Percentiles rank a stretch among this genome's conserved stretches.
Conservation (phyloP, 1,284 basidiomycete species). For the Malassezia cuniculi region DNA sequence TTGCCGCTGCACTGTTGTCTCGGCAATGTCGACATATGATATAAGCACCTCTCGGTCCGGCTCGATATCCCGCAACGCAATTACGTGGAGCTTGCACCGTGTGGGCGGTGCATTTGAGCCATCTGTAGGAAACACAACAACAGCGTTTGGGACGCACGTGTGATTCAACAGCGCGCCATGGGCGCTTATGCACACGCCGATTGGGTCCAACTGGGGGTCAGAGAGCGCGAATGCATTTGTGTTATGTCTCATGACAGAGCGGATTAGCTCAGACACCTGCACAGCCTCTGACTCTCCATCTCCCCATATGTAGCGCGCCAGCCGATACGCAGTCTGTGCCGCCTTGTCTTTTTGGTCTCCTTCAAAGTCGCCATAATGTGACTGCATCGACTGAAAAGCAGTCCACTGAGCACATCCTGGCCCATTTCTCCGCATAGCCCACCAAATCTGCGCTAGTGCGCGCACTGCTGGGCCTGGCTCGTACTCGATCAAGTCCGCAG, state of each 20-base stretch:
- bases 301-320: slow-evolving; percentile 48
- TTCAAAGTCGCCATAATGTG: neutral
- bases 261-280: slow-evolving; percentile 53
- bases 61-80: slow-evolving; percentile 41
- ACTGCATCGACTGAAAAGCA: slow-evolving; percentile 1
- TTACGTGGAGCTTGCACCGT: slow-evolving; percentile 51
- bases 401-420: neutral
- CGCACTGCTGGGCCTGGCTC: slow-evolving; percentile 10
- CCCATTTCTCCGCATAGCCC: neutral
- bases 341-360: neutral
- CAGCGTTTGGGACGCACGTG: slow-evolving; percentile 77
- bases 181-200: slow-evolving; percentile 70
- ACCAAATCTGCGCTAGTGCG: slow-evolving; percentile 10
- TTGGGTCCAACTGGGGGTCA: slow-evolving; percentile 49
- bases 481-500: neutral
- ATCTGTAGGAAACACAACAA: slow-evolving; percentile 67
- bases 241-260: slow-evolving; percentile 60
- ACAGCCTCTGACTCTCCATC: slow-evolving; percentile 54
- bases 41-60: slow-evolving; percentile 49
- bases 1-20: slow-evolving; percentile 53
- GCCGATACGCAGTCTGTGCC: slow-evolving; percentile 52
- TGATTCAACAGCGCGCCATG: slow-evolving; percentile 73
- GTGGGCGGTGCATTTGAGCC: slow-evolving; percentile 4
- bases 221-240: slow-evolving; percentile 79
- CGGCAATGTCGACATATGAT: slow-evolving; percentile 70